Evolutionary conservation across 1,284 basidiomycete species (phyloP).

Genomic region (Naganishia liquefaciens): DNA sequence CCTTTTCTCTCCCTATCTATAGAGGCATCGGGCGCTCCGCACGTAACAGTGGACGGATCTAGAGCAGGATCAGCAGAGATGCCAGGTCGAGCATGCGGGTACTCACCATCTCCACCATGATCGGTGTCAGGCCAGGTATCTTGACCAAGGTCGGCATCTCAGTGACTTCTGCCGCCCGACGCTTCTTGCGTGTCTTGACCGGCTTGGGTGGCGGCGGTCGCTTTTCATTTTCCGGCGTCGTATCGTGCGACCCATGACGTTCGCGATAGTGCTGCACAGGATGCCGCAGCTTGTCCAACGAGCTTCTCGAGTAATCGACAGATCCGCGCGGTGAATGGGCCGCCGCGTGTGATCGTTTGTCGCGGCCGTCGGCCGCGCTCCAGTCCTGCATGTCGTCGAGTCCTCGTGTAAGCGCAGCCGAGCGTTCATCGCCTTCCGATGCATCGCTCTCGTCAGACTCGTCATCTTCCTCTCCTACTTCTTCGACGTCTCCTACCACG

Average conservation of each 20-base stretch:
- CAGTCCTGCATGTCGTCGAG: constrained; percentile 20
- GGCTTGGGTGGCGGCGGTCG: constrained; percentile 32
- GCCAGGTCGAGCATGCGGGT: not conserved
- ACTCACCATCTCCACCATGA: constrained; percentile 86
- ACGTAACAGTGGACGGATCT: constrained; percentile 36
- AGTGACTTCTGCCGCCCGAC: constrained; percentile 57
- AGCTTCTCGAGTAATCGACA: constrained; percentile 31
- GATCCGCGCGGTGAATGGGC: constrained; percentile 1
- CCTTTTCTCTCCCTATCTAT: not conserved
- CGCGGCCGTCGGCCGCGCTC: constrained; percentile 12
- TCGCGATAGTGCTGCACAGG: constrained; percentile 38
- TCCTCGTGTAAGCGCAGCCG: constrained; percentile 23
- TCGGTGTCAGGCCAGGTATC: constrained; percentile 73
- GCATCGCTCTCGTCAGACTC: constrained; percentile 48
- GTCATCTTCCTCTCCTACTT: constrained; percentile 64
- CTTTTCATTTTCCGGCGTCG: constrained; percentile 31
- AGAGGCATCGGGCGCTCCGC: constrained; percentile 30
- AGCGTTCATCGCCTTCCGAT: constrained; percentile 19
- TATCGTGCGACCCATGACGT: constrained; percentile 25
- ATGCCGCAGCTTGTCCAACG: constrained; percentile 36
- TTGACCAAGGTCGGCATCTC: constrained; percentile 74
- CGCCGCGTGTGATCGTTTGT: not conserved
- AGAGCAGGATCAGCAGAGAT: not conserved
- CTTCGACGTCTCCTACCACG: constrained; percentile 70
- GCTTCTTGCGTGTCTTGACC: constrained; percentile 35